Evolutionary conservation across 257 asterid genomes (phyloP).

Genomic region (Ajuga chamaepitys): DNA sequence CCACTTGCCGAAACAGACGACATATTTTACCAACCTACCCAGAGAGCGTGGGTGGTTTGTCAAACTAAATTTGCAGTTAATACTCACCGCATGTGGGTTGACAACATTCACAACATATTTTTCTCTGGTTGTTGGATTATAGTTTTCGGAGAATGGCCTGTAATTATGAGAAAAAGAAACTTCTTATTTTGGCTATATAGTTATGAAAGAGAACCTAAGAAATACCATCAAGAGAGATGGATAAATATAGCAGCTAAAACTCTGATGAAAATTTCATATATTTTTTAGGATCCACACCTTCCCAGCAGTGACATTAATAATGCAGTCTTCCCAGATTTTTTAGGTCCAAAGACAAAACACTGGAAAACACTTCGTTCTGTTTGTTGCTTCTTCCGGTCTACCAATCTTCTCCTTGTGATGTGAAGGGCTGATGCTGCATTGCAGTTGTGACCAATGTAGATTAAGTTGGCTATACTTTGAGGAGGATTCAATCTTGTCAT

Average conservation of each 20-base stretch:
- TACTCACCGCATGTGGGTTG: slow-evolving; percentile 65
- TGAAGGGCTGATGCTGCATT: slow-evolving; percentile 72
- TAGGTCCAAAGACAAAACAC: slow-evolving; percentile 92
- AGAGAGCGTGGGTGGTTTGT: background rate
- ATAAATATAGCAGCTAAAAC: background rate
- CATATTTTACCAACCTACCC: slow-evolving; percentile 5
- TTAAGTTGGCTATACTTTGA: slow-evolving; percentile 85
- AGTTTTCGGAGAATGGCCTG: slow-evolving; percentile 85
- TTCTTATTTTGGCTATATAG: background rate
- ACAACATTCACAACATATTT: slow-evolving; percentile 66
- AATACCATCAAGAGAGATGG: background rate
- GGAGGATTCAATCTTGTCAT: slow-evolving; percentile 88
- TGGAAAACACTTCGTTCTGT: slow-evolving; percentile 76
- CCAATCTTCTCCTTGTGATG: slow-evolving; percentile 65
- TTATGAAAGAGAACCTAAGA: background rate
- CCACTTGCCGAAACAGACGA: background rate
- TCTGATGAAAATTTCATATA: slow-evolving; percentile 6
- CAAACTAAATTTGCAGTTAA: slow-evolving; percentile 1
- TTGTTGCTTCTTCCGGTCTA: slow-evolving; percentile 73
- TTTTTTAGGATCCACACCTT: slow-evolving; percentile 46
- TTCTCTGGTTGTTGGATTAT: slow-evolving; percentile 45
- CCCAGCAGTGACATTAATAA: slow-evolving; percentile 67
- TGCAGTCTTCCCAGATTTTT: slow-evolving; percentile 79
- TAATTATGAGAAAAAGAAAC: slow-evolving; percentile 18
- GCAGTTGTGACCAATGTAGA: slow-evolving; percentile 78